A percentile compares a stretch with the other conserved stretches of the same genome.
These are phyloP conservation scores for Wallacemonas sp. DNA, from an alignment of 208 protist genomes.

Conservation along the genomic window DNA sequence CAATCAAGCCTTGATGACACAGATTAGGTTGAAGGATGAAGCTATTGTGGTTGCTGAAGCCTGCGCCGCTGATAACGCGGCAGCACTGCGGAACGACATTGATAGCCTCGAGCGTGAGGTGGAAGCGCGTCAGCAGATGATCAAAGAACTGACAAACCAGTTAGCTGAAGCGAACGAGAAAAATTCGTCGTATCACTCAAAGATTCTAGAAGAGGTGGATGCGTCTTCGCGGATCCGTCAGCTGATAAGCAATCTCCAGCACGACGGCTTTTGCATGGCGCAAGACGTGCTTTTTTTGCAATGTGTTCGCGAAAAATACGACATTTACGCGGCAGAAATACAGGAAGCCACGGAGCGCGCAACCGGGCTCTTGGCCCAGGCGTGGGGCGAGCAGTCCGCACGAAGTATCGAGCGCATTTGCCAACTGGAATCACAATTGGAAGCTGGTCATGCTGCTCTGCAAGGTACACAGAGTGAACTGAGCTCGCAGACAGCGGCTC, in stretches of 20 bases:
- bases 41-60: slow-evolving; percentile 55
- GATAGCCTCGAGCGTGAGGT: slow-evolving; percentile 53
- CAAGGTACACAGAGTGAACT: neutral
- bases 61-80: slow-evolving; percentile 45
- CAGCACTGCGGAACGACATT: slow-evolving; percentile 34
- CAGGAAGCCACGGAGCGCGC: neutral
- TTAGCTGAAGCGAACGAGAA: slow-evolving; percentile 54
- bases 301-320: slow-evolving; percentile 12
- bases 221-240: slow-evolving; percentile 24
- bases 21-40: slow-evolving; percentile 51
- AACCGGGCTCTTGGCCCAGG: neutral
- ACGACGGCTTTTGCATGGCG: neutral
- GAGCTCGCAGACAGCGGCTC: neutral
- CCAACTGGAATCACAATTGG: neutral
- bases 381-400: neutral
- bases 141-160: slow-evolving; percentile 67
- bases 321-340: slow-evolving; percentile 9
- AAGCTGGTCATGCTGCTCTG: neutral
- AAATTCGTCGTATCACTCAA: slow-evolving; percentile 48
- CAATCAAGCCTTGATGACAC: slow-evolving; percentile 6
- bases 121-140: slow-evolving; percentile 43
- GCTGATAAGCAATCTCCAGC: slow-evolving; percentile 1
- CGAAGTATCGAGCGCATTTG: neutral
- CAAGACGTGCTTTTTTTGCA: neutral
- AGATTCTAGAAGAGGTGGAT: slow-evolving; percentile 62